Conservation (phyloP, 495 filamentous ascomycete species). For the Ramalina peruviana region DNA sequence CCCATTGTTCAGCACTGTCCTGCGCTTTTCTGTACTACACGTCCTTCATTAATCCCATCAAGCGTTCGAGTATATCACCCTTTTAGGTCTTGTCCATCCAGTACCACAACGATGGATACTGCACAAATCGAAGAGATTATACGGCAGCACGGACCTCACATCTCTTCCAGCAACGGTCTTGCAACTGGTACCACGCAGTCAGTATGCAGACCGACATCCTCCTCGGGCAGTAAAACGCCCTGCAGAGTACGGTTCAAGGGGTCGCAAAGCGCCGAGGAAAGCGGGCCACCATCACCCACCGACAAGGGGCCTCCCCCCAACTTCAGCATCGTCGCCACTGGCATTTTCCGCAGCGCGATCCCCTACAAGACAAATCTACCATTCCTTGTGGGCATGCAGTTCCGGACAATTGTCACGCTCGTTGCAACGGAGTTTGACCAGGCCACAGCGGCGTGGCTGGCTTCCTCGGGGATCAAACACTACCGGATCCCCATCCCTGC, state of each 20-base stretch:
- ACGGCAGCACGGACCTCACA: neutral
- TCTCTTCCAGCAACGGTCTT: neutral
- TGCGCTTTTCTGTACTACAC: too few species aligned
- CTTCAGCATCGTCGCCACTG: constrained; percentile 49
- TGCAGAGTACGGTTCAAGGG: neutral
- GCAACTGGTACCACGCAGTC: neutral
- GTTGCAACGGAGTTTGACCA: constrained; percentile 51
- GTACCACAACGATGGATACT: too few species aligned
- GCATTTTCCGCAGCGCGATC: constrained; percentile 67
- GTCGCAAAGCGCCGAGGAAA: constrained; percentile 10
- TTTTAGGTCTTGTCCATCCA: too few species aligned
- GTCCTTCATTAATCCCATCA: too few species aligned
- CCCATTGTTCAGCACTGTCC: too few species aligned
- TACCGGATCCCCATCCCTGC: constrained; percentile 55
- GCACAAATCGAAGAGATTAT: neutral
- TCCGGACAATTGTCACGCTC: constrained; percentile 71
- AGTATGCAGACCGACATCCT: neutral
- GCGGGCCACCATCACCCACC: constrained; percentile 12
- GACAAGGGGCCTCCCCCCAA: constrained; percentile 40
- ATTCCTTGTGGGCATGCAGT: constrained; percentile 45
- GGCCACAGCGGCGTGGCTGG: constrained; percentile 46
- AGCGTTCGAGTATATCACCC: too few species aligned
- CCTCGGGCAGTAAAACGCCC: constrained; percentile 1
- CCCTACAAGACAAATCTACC: constrained; percentile 48
- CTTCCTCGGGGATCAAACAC: constrained; percentile 48